phyloP scores from a whole-genome alignment of 257 asterid species.

The Scutellaria barbata region DNA sequence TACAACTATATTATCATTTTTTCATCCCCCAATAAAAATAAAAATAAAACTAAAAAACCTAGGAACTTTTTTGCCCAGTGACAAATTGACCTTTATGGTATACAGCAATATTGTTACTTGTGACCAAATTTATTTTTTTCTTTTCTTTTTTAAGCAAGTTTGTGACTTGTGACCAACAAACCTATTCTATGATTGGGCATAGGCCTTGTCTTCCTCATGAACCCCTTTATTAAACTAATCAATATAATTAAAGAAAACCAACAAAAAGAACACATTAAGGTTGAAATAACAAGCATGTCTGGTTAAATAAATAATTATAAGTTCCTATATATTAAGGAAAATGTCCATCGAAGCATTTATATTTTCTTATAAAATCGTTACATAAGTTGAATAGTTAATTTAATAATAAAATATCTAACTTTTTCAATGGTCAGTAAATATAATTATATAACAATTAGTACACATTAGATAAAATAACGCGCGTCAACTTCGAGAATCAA shows the following conservation, averaged over 20 bases:
- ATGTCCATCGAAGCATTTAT: no score
- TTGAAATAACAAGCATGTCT: conserved; percentile 14
- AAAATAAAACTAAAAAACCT: no score
- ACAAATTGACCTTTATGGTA: conserved; percentile 39
- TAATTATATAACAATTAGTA: no score
- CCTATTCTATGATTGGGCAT: conserved; percentile 41
- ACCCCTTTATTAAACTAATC: conserved; percentile 20
- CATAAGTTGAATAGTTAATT: no score
- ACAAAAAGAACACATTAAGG: conserved; percentile 5
- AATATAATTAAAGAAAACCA: conserved; percentile 4
- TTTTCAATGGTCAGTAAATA: no score
- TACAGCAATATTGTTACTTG: conserved; percentile 36
- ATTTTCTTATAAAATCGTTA: no score
- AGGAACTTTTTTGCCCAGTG: conserved; percentile 12
- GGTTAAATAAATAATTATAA: background rate
- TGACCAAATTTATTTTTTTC: background rate
- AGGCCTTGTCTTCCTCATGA: conserved; percentile 34
- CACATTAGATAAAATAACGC: no score
- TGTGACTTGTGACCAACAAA: conserved; percentile 28
- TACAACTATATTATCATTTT: background rate
- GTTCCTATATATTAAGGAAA: no score
- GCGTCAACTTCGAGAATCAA: no score
- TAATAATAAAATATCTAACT: no score
- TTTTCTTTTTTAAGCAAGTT: no score
- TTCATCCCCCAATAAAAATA: background rate